A percentile compares a stretch with the other conserved stretches of the same genome.
Conservation (phyloP, 2,329 filamentous ascomycete genomes). For the Endothia cerciana region DNA sequence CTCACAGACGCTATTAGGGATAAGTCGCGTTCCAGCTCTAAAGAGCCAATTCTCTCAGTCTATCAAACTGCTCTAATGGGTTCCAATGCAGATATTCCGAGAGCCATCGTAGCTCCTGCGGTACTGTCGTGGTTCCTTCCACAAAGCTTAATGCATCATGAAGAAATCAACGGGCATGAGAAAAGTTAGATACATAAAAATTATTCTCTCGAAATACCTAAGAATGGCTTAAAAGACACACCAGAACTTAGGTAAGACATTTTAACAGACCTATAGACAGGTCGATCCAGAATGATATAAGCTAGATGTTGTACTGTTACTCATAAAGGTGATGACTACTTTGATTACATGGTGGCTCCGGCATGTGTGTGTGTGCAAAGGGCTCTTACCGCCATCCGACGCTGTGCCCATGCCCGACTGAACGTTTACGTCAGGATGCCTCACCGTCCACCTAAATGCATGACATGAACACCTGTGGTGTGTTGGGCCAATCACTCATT, state of each 20-base stretch:
- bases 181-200: too few relatives aligned
- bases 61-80: not conserved
- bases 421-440: not conserved
- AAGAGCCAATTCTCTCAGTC: not conserved
- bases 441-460: too few relatives aligned
- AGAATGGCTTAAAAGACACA: too few relatives aligned
- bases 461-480: not conserved
- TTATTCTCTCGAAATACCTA: too few relatives aligned
- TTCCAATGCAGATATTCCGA: not conserved
- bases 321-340: not conserved
- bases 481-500: conserved; percentile 39
- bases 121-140: not conserved
- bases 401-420: too few relatives aligned
- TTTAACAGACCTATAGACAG: not conserved
- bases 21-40: not conserved
- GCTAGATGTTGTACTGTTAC: not conserved
- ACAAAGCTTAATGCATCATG: not conserved
- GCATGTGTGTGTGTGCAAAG: not conserved
- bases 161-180: not conserved
- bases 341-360: not conserved
- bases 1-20: not conserved
- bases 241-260: too few relatives aligned
- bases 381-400: too few relatives aligned
- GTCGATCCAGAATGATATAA: not conserved
- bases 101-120: not conserved